Evolutionary conservation across 2,329 filamentous ascomycete genomes (phyloP).

Genomic region (Epichloe glyceriae): DNA sequence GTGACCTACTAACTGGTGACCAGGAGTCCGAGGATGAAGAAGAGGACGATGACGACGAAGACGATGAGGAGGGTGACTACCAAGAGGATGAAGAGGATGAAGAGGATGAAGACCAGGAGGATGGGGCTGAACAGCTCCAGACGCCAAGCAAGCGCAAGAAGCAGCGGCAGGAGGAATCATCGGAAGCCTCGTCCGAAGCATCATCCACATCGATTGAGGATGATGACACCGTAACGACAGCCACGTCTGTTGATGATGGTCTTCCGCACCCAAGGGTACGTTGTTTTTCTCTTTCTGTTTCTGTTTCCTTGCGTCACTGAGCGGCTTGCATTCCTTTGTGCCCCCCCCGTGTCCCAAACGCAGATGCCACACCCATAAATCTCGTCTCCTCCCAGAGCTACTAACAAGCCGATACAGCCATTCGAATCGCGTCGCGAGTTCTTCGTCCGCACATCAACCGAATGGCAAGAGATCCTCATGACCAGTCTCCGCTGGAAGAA

Average conservation of each 20-base stretch:
- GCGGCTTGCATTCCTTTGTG: too few species aligned
- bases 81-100: slow-evolving; percentile 39
- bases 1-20: background rate
- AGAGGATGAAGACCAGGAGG: slow-evolving; percentile 35
- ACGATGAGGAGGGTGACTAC: slow-evolving; percentile 48
- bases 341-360: background rate
- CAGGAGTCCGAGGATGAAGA: slow-evolving; percentile 49
- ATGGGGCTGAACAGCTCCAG: slow-evolving; percentile 25
- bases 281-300: background rate
- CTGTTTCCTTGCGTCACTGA: too few species aligned
- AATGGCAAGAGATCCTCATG: slow-evolving; percentile 84
- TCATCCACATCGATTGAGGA: slow-evolving; percentile 23
- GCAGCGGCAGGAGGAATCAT: slow-evolving; percentile 36
- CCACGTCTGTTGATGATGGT: slow-evolving; percentile 53
- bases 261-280: slow-evolving; percentile 55
- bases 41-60: slow-evolving; percentile 18
- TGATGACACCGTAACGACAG: slow-evolving; percentile 33
- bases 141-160: slow-evolving; percentile 45
- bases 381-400: background rate
- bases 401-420: slow-evolving; percentile 42
- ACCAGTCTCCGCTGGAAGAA: slow-evolving; percentile 58
- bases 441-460: slow-evolving; percentile 72
- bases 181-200: slow-evolving; percentile 24
- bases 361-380: background rate
- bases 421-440: slow-evolving; percentile 90